Evolutionary conservation across 768 basidiomycete genomes (phyloP), one percentile per base, ranked within the genome.

Genomic region (Flagelloscypha sp.): DNA sequence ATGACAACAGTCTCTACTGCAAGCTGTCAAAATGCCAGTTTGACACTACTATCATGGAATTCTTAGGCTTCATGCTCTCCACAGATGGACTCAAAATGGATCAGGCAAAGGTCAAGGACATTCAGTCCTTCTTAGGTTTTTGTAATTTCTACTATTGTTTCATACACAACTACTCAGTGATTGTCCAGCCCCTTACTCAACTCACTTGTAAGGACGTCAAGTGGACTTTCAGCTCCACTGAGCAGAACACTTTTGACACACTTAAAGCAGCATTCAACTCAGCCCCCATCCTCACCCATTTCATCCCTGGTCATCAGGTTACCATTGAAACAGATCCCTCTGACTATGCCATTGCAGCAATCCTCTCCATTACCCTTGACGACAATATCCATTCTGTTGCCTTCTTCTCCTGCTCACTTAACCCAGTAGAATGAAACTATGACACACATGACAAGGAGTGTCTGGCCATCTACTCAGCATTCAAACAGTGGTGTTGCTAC

Each of bases 361-460:
- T 63, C 2, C 51, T 61, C 0, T 52, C 52, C 12, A 53, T 59
- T 36, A 22, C 30, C 7, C 31, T 55, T 25, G 7, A 35, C 1
- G 21, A 53, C 30, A 24, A 41, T 7, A 23, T 33, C 0, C 61
- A 58, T 10, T 67, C 69, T 0, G 47, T 74, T 3, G 62, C 59
- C 0, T 74, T 56, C 40, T 44, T 51, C 18, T 67, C 61, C 27
- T 43, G 28, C 30, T 55, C 37, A 12, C 42, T 59, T 13, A 48
- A 38, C 16, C 17, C 47, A 0, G 48, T 62, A 0, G 62, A 77
- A 44, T 18, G 48, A 2, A 75, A 74, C 45, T 74, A 76, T 40
- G 52, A 68, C 10, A 61, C 68, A n/a, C 58, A 72, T 38, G 62
- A 77, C 39, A 65, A 68, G 43, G 72, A 76, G 51, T 48, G 73